Conservation (phyloP, 2,329 filamentous ascomycete genomes). For the Magnaporthiopsis rhizophila region DNA sequence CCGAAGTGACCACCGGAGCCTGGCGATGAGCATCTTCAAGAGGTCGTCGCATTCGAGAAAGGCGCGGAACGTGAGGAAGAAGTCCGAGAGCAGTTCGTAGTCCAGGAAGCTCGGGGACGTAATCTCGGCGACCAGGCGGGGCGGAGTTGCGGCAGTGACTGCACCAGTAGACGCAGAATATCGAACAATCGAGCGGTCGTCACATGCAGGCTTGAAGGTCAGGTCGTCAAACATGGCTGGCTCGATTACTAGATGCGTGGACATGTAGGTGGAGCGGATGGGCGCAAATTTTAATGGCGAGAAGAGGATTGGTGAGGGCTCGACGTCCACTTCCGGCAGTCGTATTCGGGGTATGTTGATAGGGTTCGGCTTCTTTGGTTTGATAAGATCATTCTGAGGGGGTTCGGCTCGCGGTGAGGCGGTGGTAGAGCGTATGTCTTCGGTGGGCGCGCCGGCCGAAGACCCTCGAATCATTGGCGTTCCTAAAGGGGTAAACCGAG, state of each 20-base stretch:
- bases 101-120: conserved; percentile 94
- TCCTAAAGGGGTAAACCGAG: conserved; percentile 68
- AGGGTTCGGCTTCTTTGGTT: conserved; percentile 28
- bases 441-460: conserved; percentile 62
- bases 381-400: conserved; percentile 25
- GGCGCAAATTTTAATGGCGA: conserved; percentile 32
- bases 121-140: conserved; percentile 88
- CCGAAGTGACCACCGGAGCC: conserved; percentile 78
- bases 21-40: conserved; percentile 73
- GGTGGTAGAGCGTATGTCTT: conserved; percentile 60
- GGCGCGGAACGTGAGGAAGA: conserved; percentile 89
- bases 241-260: conserved; percentile 46
- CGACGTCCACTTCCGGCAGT: conserved; percentile 18
- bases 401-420: conserved; percentile 38
- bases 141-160: conserved; percentile 82
- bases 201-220: conserved; percentile 68
- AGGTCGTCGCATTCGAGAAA: conserved; percentile 74
- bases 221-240: conserved; percentile 77
- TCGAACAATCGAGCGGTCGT: conserved; percentile 74
- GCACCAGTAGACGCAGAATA: conserved; percentile 64
- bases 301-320: conserved; percentile 22
- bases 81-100: conserved; percentile 94
- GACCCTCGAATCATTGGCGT: conserved; percentile 74
- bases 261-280: conserved; percentile 38
- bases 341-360: conserved; percentile 29